A percentile compares a stretch with the other conserved stretches of the same genome.
phyloP scores from a whole-genome alignment of 148 eudicot species.

The Vaccinium darrowii region DNA sequence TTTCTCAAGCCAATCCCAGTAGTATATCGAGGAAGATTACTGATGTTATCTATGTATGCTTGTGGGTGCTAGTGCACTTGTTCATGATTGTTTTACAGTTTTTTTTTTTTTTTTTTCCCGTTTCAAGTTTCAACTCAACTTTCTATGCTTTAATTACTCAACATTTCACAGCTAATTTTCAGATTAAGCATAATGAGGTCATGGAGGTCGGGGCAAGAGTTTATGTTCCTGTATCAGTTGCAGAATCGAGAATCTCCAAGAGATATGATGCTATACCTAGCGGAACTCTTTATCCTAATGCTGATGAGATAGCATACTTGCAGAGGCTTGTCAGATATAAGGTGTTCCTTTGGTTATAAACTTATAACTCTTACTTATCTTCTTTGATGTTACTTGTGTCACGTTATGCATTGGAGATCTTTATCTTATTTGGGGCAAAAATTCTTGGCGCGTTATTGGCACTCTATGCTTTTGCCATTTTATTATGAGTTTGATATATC shows the following conservation, averaged over 20 bases:
- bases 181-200: slow-evolving; percentile 79
- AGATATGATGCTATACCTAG: slow-evolving; percentile 88
- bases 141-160: slow-evolving; percentile 41
- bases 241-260: slow-evolving; percentile 73
- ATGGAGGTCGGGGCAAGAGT: slow-evolving; percentile 73
- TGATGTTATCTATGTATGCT: background rate
- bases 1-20: background rate
- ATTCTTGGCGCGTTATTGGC: background rate
- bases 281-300: slow-evolving; percentile 87
- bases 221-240: slow-evolving; percentile 74
- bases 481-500: background rate
- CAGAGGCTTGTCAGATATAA: slow-evolving; percentile 90
- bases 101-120: background rate
- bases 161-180: slow-evolving; percentile 52
- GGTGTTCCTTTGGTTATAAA: slow-evolving; percentile 33
- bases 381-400: background rate
- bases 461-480: background rate
- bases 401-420: slow-evolving; percentile 1
- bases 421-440: background rate
- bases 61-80: background rate
- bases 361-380: background rate
- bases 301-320: slow-evolving; percentile 87
- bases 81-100: background rate
- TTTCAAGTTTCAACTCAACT: background rate
- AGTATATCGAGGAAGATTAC: background rate